Evolutionary conservation across 1,284 basidiomycete species (phyloP), one percentile per base, ranked within the genome.

Genomic region (Megacollybia platyphylla): DNA sequence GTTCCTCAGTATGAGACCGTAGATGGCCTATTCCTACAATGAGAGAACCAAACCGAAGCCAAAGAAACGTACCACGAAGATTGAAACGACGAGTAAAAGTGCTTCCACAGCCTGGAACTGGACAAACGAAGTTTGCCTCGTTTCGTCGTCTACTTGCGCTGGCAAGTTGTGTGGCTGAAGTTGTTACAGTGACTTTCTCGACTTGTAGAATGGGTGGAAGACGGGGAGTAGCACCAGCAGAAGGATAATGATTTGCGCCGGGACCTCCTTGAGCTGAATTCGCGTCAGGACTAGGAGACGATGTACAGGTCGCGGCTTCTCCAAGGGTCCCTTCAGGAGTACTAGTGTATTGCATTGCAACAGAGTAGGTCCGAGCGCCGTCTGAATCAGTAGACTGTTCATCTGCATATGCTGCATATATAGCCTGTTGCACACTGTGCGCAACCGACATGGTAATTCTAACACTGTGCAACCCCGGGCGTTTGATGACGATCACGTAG

Each of bases 1-100:
- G 71, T 62, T 96, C 90, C 59, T 94, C 91, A 20, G 91, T 94
- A 60, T 97, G 92, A n/a, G 91, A 94, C 52, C 92, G 79, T 51
- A 97, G 61, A 65, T 97, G 93, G 41, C 93, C 92, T 79, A 35
- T 59, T 27, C 39, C 40, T 49, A 48, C 53, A 55, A 47, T 51
- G 42, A 44, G 41, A 20, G 46, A 34, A 49, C 46, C 40, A 43
- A 44, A 45, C 36, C 36, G 44, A 41, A 40, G 35, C 20, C 40
- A 29, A 20, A 44, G 18, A 11, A 43, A 62, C 69, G 43, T 50
- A 86, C 87, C 87, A 75, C 73, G 66, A 41, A 88, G 62, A 62
- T 89, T 88, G 67, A 88, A 88, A 48, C 85, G 71, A 56, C 85
- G 74, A 54, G 90, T 94, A 61, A 93, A 97, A 3, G 92, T 94